Evolutionary conservation across 164 flowering plant species (phyloP).

Genomic region (Chloranthus sessilifolius): DNA sequence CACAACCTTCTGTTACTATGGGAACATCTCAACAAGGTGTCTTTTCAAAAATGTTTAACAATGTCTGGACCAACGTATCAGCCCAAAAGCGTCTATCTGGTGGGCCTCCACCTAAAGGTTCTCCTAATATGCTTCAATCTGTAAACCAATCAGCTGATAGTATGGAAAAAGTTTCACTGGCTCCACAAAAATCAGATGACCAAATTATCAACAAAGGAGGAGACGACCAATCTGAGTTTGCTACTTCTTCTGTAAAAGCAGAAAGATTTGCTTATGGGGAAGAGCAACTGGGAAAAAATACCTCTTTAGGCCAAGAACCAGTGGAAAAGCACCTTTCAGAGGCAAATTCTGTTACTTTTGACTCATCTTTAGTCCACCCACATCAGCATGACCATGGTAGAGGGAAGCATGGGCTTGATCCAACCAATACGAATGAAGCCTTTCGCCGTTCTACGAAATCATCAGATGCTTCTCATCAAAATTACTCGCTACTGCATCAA

Average conservation of each 20-base stretch:
- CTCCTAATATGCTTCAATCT: slow-evolving; percentile 28
- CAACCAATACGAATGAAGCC: slow-evolving; percentile 44
- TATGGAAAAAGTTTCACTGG: slow-evolving; percentile 23
- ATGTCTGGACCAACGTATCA: slow-evolving; percentile 43
- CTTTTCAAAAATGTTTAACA: slow-evolving; percentile 31
- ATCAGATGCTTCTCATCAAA: slow-evolving; percentile 28
- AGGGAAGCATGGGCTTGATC: slow-evolving; percentile 16
- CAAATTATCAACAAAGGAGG: slow-evolving; percentile 31
- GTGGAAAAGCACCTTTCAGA: slow-evolving; percentile 10
- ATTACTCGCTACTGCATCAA: slow-evolving; percentile 58
- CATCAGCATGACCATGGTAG: slow-evolving; percentile 23
- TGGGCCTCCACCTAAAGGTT: slow-evolving; percentile 22
- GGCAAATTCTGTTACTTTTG: slow-evolving; percentile 20
- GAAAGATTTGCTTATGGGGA: slow-evolving; percentile 27
- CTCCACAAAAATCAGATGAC: slow-evolving; percentile 25
- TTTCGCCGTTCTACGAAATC: slow-evolving; percentile 55
- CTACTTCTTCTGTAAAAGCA: slow-evolving; percentile 21
- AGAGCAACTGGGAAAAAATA: slow-evolving; percentile 30
- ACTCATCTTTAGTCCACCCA: slow-evolving; percentile 7
- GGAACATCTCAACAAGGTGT: slow-evolving; percentile 33
- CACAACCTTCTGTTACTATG: slow-evolving; percentile 28
- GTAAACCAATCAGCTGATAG: slow-evolving; percentile 21
- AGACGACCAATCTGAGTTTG: slow-evolving; percentile 24
- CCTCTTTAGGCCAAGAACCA: slow-evolving; percentile 18
- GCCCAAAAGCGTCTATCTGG: slow-evolving; percentile 27